phyloP scores from a whole-genome alignment of 305 asterid genomes.

The Ajuga reptans region DNA sequence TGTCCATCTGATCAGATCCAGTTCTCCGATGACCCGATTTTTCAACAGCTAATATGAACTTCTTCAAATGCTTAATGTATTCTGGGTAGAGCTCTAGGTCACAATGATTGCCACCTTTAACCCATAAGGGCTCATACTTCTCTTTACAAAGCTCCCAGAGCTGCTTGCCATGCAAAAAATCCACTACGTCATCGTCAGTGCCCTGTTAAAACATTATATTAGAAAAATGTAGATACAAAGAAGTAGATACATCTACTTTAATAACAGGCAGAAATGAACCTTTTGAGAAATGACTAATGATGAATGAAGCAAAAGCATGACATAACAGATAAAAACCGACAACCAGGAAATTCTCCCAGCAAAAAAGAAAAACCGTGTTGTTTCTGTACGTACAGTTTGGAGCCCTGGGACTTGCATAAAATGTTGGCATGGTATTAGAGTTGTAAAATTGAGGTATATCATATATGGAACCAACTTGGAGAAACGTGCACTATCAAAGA shows the following conservation, averaged over 20 bases:
- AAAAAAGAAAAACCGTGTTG: neutral
- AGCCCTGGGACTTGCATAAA: neutral
- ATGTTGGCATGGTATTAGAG: neutral
- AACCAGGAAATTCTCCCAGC: neutral
- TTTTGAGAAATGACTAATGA: neutral
- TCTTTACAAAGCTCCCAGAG: constrained; percentile 86
- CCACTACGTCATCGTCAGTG: constrained; percentile 84
- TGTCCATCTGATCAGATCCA: constrained; percentile 44
- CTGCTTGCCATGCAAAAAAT: constrained; percentile 82
- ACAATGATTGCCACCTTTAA: constrained; percentile 86
- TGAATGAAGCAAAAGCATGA: neutral
- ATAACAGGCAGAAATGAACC: neutral
- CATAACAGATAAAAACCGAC: neutral
- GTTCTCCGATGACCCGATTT: constrained; percentile 51
- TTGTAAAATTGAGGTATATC: neutral
- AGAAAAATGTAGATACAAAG: neutral
- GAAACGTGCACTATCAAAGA: neutral
- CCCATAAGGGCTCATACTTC: constrained; percentile 89
- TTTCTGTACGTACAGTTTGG: neutral
- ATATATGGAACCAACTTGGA: neutral
- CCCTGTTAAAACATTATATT: constrained; percentile 44
- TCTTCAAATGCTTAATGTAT: constrained; percentile 79
- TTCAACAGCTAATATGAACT: constrained; percentile 70
- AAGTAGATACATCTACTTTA: neutral
- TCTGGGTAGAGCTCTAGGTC: constrained; percentile 90